Evolutionary conservation across 2,329 filamentous ascomycete genomes (phyloP).

Genomic region (Nemania diffusa): DNA sequence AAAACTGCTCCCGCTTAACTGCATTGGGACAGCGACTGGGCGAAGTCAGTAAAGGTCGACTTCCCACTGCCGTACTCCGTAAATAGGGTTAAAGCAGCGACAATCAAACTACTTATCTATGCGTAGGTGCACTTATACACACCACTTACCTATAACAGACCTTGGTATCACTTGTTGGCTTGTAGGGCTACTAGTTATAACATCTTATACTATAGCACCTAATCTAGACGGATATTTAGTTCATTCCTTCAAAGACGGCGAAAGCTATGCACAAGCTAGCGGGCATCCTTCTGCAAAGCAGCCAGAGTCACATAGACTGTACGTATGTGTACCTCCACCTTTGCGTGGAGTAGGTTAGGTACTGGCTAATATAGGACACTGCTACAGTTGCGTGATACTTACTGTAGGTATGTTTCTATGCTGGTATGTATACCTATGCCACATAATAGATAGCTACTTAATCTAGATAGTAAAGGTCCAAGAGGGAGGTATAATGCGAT

Average conservation of each 20-base stretch:
- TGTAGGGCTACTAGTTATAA: constrained; percentile 18
- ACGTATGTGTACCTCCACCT: not conserved
- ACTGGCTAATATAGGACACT: not conserved
- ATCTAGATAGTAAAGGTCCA: too few relatives aligned
- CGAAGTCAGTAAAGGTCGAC: not conserved
- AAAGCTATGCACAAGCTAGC: not conserved
- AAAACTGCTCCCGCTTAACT: constrained; percentile 19
- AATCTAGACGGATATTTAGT: not conserved
- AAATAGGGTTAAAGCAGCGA: constrained; percentile 33
- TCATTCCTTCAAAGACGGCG: not conserved
- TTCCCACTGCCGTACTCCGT: constrained; percentile 2
- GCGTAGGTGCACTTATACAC: too few relatives aligned
- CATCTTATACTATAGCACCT: not conserved
- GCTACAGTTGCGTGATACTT: not conserved
- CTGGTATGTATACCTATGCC: not conserved
- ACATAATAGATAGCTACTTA: not conserved
- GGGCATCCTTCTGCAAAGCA: not conserved
- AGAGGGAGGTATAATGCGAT: not conserved
- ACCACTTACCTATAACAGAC: too few relatives aligned
- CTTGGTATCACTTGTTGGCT: constrained; percentile 8
- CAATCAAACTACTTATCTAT: not conserved
- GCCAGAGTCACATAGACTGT: not conserved
- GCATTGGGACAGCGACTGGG: constrained; percentile 6
- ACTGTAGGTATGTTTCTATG: not conserved
- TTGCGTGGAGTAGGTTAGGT: not conserved